A percentile compares a stretch with the other conserved stretches of the same genome.
Evolutionary conservation across 306 rosid genomes (phyloP).

Genomic region (Phaseolus lunatus): DNA sequence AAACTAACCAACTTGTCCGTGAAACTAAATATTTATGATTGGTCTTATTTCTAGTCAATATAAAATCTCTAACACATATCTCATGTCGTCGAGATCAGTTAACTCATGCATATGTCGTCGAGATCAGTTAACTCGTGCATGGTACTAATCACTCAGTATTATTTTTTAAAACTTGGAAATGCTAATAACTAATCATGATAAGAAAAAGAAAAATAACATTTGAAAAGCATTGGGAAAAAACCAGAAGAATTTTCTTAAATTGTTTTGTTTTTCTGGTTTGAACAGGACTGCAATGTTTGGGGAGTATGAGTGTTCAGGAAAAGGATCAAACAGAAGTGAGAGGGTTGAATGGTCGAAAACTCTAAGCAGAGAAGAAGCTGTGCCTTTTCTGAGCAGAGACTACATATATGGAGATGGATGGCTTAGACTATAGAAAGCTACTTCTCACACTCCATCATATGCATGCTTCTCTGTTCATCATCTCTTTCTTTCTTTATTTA

Average conservation of each 20-base stretch:
- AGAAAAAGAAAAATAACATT: background rate
- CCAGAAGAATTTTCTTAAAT: background rate
- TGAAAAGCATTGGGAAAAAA: background rate
- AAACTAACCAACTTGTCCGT: too few relatives aligned
- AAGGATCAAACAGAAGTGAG: slow-evolving; percentile 60
- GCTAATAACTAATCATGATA: background rate
- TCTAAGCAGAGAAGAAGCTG: slow-evolving; percentile 51
- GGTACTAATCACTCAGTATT: too few relatives aligned
- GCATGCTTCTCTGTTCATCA: background rate
- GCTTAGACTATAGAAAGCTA: slow-evolving; percentile 56
- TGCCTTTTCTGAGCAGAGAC: slow-evolving; percentile 51
- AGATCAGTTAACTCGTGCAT: too few relatives aligned
- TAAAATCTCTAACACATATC: too few relatives aligned
- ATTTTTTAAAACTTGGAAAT: too few relatives aligned
- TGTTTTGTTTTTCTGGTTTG: background rate
- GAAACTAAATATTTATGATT: too few relatives aligned
- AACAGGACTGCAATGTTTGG: slow-evolving; percentile 64
- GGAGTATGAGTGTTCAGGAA: slow-evolving; percentile 64
- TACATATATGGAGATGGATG: slow-evolving; percentile 68
- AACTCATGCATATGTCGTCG: too few relatives aligned
- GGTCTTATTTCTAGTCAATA: too few relatives aligned
- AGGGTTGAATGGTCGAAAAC: slow-evolving; percentile 65
- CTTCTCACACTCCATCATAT: background rate
- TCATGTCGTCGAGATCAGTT: too few relatives aligned
- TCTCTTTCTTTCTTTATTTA: background rate